Evolutionary conservation across 306 rosid species (phyloP), one percentile per base, ranked within the genome.

Genomic region (Cucurbita moschata): DNA sequence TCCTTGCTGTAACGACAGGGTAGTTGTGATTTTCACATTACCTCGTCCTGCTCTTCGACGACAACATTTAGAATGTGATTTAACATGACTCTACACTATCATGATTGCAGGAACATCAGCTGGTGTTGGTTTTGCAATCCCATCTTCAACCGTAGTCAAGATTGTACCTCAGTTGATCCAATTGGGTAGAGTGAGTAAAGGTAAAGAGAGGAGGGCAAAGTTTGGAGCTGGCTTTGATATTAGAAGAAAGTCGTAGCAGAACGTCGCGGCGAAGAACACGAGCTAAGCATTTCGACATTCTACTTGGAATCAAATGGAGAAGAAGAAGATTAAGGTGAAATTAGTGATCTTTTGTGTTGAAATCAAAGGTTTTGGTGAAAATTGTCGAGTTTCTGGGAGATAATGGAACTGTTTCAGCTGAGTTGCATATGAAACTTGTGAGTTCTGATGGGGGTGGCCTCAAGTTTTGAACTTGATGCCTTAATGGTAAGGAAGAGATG

Each of bases 51-150:
- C 21, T 14, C 18, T 69, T 69, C 58, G 14, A 49, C 21, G 51
- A 15, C 7, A 47, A 16, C 14, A 49, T 13, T 21, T 3, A 43
- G 40, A 26, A 69, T 49, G 23, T 30, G 57, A 69, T 23, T 15
- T 15, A 69, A 14, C 30, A 53, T 52, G 18, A n/a, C 6, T 39
- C 68, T 73, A 4, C 12, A 21, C 64, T 38, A 44, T 43, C 79
- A 19, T 47, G 77, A 80, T 75, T 57, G 73, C 84, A 94, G 99
- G 99, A 56, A 94, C 97, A 74, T 94, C 99, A 55, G 97, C 99
- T 30, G 96, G 97, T 64, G 99, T 94, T 50, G 99, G 99, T 72
- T 94, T 94, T 85, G 99, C 99, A 56, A 91, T 94, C 83, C 99
- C 92, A 60, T 91, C 97, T 70, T 84, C 88, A 75, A 87, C 97